Percentiles rank a stretch among this genome's conserved stretches.
Conservation (phyloP, 345 rosid genomes). For the Viola odorata region DNA sequence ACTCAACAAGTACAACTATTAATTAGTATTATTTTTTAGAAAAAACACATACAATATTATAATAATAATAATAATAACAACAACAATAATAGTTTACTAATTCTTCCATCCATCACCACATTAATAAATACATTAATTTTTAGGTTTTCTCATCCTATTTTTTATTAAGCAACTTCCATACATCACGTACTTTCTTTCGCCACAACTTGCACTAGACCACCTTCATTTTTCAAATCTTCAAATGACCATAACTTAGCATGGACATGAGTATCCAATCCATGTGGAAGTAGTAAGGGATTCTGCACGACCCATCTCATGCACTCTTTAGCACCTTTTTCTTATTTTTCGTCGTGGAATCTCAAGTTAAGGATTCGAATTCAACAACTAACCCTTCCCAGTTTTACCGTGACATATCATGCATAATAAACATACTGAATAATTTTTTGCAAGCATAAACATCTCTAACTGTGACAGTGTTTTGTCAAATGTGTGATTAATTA, state of each 20-base stretch:
- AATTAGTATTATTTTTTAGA: conserved; percentile 9
- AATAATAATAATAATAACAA: too few species aligned
- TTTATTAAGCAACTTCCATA: conserved; percentile 12
- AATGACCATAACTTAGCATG: conserved; percentile 12
- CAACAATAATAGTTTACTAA: conserved; percentile 10
- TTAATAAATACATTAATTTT: neutral
- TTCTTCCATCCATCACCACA: conserved; percentile 12
- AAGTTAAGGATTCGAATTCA: conserved; percentile 3
- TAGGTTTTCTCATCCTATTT: neutral
- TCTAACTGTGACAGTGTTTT: neutral
- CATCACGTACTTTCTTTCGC: neutral
- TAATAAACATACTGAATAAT: neutral
- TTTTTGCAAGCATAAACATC: neutral
- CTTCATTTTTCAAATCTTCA: conserved; percentile 3
- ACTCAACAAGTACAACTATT: conserved; percentile 14
- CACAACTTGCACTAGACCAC: neutral
- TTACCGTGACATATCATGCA: neutral
- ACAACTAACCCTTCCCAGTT: neutral
- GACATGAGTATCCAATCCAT: neutral
- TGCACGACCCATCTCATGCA: too few species aligned
- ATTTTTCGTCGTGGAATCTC: neutral
- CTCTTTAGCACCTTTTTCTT: too few species aligned
- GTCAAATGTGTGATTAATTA: neutral
- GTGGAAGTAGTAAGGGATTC: too few species aligned
- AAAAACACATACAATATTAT: conserved; percentile 8